phyloP scores from a whole-genome alignment of 805 yeast genomes.

The Candida orba region DNA sequence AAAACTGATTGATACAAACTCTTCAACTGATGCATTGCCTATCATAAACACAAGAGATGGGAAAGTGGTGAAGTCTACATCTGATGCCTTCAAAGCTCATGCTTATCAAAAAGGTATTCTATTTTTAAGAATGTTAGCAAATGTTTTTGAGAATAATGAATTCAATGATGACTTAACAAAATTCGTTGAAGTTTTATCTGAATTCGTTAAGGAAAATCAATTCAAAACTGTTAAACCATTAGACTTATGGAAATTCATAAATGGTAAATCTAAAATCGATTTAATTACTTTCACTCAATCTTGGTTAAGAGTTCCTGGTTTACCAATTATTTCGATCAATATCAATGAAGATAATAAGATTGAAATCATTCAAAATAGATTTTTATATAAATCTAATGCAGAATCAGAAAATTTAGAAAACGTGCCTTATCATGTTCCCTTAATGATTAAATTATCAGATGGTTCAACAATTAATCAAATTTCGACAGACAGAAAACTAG shows the following conservation, averaged over 20 bases:
- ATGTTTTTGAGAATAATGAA: constrained; percentile 30
- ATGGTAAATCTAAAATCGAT: constrained; percentile 32
- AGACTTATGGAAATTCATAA: constrained; percentile 45
- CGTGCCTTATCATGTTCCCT: constrained; percentile 55
- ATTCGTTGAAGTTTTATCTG: constrained; percentile 30
- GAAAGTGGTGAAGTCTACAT: constrained; percentile 32
- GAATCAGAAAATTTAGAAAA: constrained; percentile 39
- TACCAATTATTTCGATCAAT: constrained; percentile 41
- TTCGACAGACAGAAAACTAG: constrained; percentile 34
- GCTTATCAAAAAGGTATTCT: constrained; percentile 57
- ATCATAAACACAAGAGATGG: constrained; percentile 11
- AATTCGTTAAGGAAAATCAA: constrained; percentile 30
- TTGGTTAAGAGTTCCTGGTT: constrained; percentile 57
- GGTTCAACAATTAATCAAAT: constrained; percentile 33
- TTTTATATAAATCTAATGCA: constrained; percentile 18
- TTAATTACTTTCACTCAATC: constrained; percentile 46
- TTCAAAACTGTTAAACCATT: constrained; percentile 37
- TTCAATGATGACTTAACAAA: constrained; percentile 25
- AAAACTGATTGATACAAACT: constrained; percentile 30
- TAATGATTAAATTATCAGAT: constrained; percentile 34
- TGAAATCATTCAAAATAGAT: constrained; percentile 34
- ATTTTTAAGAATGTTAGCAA: constrained; percentile 45
- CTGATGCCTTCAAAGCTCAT: constrained; percentile 40
- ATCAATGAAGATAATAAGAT: constrained; percentile 24
- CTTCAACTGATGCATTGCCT: constrained; percentile 15